phyloP scores from a whole-genome alignment of 2,329 filamentous ascomycete genomes.

The Neonectria neomacrospora region DNA sequence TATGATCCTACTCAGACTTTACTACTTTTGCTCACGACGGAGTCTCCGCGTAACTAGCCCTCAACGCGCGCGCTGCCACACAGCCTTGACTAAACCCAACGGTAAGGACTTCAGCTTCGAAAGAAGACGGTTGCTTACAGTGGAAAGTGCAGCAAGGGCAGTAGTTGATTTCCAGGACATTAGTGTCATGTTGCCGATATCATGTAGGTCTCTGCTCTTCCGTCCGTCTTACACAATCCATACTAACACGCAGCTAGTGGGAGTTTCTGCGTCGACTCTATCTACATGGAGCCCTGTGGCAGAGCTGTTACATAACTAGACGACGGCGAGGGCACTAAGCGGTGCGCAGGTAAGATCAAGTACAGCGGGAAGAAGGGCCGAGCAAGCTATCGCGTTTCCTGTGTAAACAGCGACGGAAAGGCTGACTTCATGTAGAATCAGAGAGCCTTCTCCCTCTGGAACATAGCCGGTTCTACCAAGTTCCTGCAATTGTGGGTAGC shows the following conservation, averaged over 20 bases:
- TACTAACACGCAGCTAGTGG: neutral
- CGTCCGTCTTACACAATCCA: neutral
- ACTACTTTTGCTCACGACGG: neutral
- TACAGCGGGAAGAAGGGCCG: constrained; percentile 45
- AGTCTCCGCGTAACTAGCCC: neutral
- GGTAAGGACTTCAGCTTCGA: neutral
- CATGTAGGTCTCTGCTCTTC: neutral
- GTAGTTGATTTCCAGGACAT: neutral
- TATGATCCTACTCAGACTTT: neutral
- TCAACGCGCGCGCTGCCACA: too few relatives aligned
- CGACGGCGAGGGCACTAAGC: neutral
- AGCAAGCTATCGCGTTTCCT: constrained; percentile 51
- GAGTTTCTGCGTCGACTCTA: neutral
- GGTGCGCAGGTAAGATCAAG: constrained; percentile 37
- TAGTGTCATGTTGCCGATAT: neutral
- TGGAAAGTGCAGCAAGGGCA: neutral
- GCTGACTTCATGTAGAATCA: constrained; percentile 47
- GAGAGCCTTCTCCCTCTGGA: neutral
- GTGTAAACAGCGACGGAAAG: constrained; percentile 48
- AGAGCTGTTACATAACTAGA: neutral
- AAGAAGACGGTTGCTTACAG: neutral
- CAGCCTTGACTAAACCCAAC: neutral
- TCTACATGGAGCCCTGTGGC: neutral
- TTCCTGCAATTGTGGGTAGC: neutral
- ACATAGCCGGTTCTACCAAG: neutral